Conservation (phyloP, 169 alveolate genomes). For the Plasmodium chabaudi region DNA sequence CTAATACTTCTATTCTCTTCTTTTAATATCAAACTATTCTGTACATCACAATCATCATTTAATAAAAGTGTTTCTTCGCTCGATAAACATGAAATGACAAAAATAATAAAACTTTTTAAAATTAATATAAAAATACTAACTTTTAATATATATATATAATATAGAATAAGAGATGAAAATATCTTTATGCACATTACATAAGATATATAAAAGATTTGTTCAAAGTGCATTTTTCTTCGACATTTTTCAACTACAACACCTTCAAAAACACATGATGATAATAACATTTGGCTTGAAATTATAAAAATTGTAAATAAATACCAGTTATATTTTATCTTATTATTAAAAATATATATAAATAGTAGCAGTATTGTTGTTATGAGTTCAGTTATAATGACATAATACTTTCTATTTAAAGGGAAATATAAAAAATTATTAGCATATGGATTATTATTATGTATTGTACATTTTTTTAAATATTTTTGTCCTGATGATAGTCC, state of each 20-base stretch:
- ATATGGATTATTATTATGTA: conserved; percentile 9
- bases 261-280: conserved; percentile 67
- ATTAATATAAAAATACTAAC: conserved; percentile 57
- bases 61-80: conserved; percentile 72
- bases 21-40: conserved; percentile 24
- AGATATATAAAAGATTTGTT: conserved; percentile 53
- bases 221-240: conserved; percentile 43
- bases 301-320: conserved; percentile 32
- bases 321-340: conserved; percentile 41
- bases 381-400: conserved; percentile 47
- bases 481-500: conserved; percentile 24
- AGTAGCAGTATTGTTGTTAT: conserved; percentile 30
- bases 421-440: conserved; percentile 35
- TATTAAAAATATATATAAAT: conserved; percentile 37
- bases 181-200: conserved; percentile 68
- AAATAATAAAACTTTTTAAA: conserved; percentile 37
- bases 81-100: conserved; percentile 45
- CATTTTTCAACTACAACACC: conserved; percentile 70
- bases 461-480: conserved; percentile 28
- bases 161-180: conserved; percentile 53
- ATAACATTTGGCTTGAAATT: conserved; percentile 52
- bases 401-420: conserved; percentile 64
- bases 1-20: conserved; percentile 20
- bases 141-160: conserved; percentile 47
- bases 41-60: conserved; percentile 19